Base-by-base conservation (phyloP, 2,329 filamentous ascomycete genomes). In the Mycosphaerella sp. region DNA sequence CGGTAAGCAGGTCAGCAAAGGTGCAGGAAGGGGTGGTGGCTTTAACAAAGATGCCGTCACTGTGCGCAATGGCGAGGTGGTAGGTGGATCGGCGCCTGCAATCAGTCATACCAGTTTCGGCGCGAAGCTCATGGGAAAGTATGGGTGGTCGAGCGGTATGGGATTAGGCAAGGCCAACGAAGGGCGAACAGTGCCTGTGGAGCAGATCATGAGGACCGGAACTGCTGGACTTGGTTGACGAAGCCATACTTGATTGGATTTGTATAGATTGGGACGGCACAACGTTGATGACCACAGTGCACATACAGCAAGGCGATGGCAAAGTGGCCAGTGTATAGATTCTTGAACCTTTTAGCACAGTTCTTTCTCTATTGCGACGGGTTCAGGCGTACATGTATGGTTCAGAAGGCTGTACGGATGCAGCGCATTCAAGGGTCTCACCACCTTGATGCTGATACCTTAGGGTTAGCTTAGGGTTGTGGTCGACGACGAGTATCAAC, bases 91-190 rank as follows among this genome's bases (percentile, higher is more conserved):
- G 42, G 90, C 91, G 1, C 87, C 89, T 9, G 90, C 95, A 67
- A 77, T 98, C 28, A 87, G 87, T 1, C 74, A 76, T 4, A 86
- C 86, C 47, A 97, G 95, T 66, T 88, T 82, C 59, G 93, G 93
- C 9, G 80, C 89, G 44, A 81, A 82, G 2, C 87, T 98, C 82
- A 72, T 98, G 57, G 89, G 95, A 72, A 97, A 93, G 71, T 97
- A 97, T 93, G 93, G 93, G 3, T 98, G 93, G 90, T 86, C 80
- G 55, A 85, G 78, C 46, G 93, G 93, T 4, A 95, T 85, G 64
- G 87, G 86, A 1, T 77, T 98, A 1, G 93, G 93, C 46, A 81
- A 87, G 9, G 66, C 75, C 1, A 83, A 94, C 57, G 95, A 94
- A 68, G 93, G 93, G 28, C 93, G 95, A 46, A 70, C 95, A 57